Evolutionary conservation across 2,329 filamentous ascomycete genomes (phyloP).

Genomic region (Colletotrichum sp.): DNA sequence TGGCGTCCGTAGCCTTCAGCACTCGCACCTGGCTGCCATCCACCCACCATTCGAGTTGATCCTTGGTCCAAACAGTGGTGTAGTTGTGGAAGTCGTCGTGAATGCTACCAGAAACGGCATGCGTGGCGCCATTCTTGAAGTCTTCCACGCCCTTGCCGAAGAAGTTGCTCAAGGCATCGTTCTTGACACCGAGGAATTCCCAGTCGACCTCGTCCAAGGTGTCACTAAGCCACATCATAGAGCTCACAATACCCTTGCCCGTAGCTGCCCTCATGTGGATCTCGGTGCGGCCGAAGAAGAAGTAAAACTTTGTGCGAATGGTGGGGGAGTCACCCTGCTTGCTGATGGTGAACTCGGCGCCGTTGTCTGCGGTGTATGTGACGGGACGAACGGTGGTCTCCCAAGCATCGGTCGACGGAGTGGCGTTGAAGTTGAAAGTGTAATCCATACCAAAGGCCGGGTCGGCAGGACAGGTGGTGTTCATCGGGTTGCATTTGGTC

Average conservation of each 20-base stretch:
- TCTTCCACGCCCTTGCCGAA: slow-evolving; percentile 77
- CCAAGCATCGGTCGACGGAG: slow-evolving; percentile 66
- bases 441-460: slow-evolving; percentile 71
- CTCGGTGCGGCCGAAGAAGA: slow-evolving; percentile 85
- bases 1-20: slow-evolving; percentile 64
- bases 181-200: slow-evolving; percentile 77
- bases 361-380: slow-evolving; percentile 63
- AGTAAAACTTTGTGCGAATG: slow-evolving; percentile 79
- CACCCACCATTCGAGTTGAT: slow-evolving; percentile 71
- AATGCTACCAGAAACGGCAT: slow-evolving; percentile 57
- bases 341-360: slow-evolving; percentile 74
- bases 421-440: slow-evolving; percentile 68
- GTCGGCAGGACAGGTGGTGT: slow-evolving; percentile 72
- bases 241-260: slow-evolving; percentile 79
- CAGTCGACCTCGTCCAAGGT: slow-evolving; percentile 89
- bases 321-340: slow-evolving; percentile 79
- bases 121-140: slow-evolving; percentile 66
- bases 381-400: slow-evolving; percentile 72
- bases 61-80: slow-evolving; percentile 74
- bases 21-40: slow-evolving; percentile 71
- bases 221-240: slow-evolving; percentile 83
- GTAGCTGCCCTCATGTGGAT: slow-evolving; percentile 77
- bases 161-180: slow-evolving; percentile 74
- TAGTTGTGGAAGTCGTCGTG: slow-evolving; percentile 75
- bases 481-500: slow-evolving; percentile 79